A percentile compares a stretch with the other conserved stretches of the same genome.
Conservation (phyloP, 257 asterid species). For the Scutellaria baicalensis region DNA sequence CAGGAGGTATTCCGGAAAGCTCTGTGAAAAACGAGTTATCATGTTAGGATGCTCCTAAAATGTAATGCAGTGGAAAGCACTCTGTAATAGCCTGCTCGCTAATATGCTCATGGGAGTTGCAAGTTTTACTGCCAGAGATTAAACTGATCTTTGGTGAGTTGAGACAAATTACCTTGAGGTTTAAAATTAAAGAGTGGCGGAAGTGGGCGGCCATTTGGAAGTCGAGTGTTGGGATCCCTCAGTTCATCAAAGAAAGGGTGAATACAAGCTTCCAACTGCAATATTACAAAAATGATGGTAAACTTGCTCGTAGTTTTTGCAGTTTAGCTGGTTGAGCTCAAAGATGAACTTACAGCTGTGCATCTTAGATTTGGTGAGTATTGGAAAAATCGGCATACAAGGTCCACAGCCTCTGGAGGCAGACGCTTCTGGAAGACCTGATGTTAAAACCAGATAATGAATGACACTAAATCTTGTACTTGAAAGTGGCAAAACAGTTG, state of each 20-base stretch:
- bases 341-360: constrained; percentile 77
- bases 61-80: background rate
- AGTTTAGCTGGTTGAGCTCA: constrained; percentile 11
- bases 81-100: background rate
- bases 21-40: constrained; percentile 32
- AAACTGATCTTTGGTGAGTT: too few species aligned
- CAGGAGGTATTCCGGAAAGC: constrained; percentile 74
- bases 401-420: constrained; percentile 97
- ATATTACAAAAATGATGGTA: constrained; percentile 11
- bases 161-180: constrained; percentile 59
- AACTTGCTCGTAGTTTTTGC: background rate
- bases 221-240: constrained; percentile 77
- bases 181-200: constrained; percentile 93
- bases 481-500: background rate
- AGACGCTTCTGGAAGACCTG: constrained; percentile 97
- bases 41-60: background rate
- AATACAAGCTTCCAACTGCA: constrained; percentile 94
- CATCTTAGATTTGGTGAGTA: constrained; percentile 95
- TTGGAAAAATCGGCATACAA: constrained; percentile 88
- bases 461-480: constrained; percentile 1
- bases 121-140: background rate
- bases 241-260: constrained; percentile 96
- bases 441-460: constrained; percentile 9
- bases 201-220: constrained; percentile 97
- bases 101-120: background rate